These are phyloP conservation scores for Pythium myriotylum DNA, from an alignment of 352 stramenopile species.

Conservation along the genomic window DNA sequence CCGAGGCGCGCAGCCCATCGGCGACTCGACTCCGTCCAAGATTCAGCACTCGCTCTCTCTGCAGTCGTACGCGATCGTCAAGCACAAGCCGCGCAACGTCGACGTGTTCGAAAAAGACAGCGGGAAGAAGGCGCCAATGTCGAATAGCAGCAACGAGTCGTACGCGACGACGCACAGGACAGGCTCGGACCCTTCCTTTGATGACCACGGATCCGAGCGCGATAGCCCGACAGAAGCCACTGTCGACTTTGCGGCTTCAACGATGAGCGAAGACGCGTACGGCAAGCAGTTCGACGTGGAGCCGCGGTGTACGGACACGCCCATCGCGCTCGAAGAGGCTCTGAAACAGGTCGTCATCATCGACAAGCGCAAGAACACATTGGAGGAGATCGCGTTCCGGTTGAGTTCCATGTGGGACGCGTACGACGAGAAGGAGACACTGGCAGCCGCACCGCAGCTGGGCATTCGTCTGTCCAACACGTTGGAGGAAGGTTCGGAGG, in stretches of 20 bases:
- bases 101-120: slow-evolving; percentile 15
- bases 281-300: slow-evolving; percentile 51
- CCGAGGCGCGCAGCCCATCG: slow-evolving; percentile 74
- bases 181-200: slow-evolving; percentile 47
- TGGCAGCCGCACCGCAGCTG: slow-evolving; percentile 23
- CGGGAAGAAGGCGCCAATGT: slow-evolving; percentile 14
- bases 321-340: slow-evolving; percentile 66
- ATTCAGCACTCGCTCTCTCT: slow-evolving; percentile 78
- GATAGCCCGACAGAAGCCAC: slow-evolving; percentile 8
- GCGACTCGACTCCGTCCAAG: slow-evolving; percentile 66
- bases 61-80: slow-evolving; percentile 59
- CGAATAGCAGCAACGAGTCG: slow-evolving; percentile 12
- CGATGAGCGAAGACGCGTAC: slow-evolving; percentile 37
- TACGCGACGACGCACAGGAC: slow-evolving; percentile 33
- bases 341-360: slow-evolving; percentile 81
- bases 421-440: slow-evolving; percentile 63
- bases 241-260: slow-evolving; percentile 15
- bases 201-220: slow-evolving; percentile 20
- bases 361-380: slow-evolving; percentile 50
- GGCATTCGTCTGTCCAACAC: slow-evolving; percentile 38
- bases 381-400: slow-evolving; percentile 76
- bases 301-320: slow-evolving; percentile 69
- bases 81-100: slow-evolving; percentile 34
- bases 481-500: slow-evolving; percentile 19
- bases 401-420: slow-evolving; percentile 81